Evolutionary conservation across 805 yeast species (phyloP), one percentile per base, ranked within the genome.

Genomic region (Saccharomycopsis sp.): DNA sequence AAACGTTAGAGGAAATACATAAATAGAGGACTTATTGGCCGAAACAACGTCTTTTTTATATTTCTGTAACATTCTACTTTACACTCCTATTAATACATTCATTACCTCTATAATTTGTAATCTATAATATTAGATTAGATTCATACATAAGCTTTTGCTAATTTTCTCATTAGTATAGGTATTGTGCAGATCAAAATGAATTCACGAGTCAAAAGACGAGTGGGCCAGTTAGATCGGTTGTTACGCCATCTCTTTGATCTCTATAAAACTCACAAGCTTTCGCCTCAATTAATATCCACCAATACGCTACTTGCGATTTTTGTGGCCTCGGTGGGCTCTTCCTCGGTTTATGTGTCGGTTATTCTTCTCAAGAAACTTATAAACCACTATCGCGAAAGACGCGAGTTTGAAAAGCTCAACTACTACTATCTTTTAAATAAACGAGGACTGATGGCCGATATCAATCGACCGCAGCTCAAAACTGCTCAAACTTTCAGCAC

Each of bases 391-490:
- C 47, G 55, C 7, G 63, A 61, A 29, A 25, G 50, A 17, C 23
- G 62, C n/a, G 63, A 61, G 41, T 58, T 42, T 41, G 56, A 53
- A 23, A 61, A 61, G 50, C 38, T 61, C 2, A 50, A 41, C 7
- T 58, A 61, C 49, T 61, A 61, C 29, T 58, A 61, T 38, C 17
- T 59, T 3, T 25, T 59, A n/a, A 59, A 54, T 23, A 24, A 59
- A 29, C 54, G 56, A 38, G 49, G 52, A 8, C 54, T 42, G 25
- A 23, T 25, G n/a, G 42, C 53, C 3, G 35, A 51, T 19, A 44
- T 38, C 15, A 22, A 17, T 24, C 41, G 54, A 38, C 25, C 17
- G 17, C 42, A 55, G 2, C 29, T 34, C 56, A n/a, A 25, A 47
- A 23, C 19, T 12, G 49, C 49, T 12, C 19, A 44, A 7, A 44